phyloP scores from a whole-genome alignment of 306 rosid genomes.

The Vicia faba region DNA sequence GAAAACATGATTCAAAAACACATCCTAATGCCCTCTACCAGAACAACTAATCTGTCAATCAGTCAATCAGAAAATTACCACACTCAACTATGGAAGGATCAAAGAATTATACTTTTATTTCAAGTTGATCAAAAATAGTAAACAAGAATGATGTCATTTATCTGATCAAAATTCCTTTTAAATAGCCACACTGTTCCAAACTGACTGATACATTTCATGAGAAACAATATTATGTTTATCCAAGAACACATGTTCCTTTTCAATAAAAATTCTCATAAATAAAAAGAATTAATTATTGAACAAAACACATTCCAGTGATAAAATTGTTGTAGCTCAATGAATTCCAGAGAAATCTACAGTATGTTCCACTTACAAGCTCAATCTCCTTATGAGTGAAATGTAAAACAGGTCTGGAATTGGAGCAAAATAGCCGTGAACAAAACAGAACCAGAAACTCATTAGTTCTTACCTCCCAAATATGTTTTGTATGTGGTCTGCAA shows the following conservation, averaged over 20 bases:
- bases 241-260: background rate
- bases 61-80: no score
- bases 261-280: constrained; percentile 5
- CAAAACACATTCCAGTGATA: constrained; percentile 7
- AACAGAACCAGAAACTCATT: constrained; percentile 10
- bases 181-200: constrained; percentile 30
- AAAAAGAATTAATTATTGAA: constrained; percentile 9
- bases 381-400: constrained; percentile 27
- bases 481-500: constrained; percentile 45
- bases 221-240: constrained; percentile 19
- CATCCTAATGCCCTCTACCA: no score
- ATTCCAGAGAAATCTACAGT: constrained; percentile 15
- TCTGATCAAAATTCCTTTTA: background rate
- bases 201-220: constrained; percentile 11
- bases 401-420: background rate
- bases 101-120: no score
- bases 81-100: no score
- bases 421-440: constrained; percentile 6
- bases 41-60: no score
- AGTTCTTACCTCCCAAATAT: constrained; percentile 37
- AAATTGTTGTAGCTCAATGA: constrained; percentile 24
- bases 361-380: constrained; percentile 27
- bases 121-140: no score
- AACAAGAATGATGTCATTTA: no score
- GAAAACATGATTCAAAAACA: no score